phyloP scores from a whole-genome alignment of 768 basidiomycete genomes.

The Calocera cornea region DNA sequence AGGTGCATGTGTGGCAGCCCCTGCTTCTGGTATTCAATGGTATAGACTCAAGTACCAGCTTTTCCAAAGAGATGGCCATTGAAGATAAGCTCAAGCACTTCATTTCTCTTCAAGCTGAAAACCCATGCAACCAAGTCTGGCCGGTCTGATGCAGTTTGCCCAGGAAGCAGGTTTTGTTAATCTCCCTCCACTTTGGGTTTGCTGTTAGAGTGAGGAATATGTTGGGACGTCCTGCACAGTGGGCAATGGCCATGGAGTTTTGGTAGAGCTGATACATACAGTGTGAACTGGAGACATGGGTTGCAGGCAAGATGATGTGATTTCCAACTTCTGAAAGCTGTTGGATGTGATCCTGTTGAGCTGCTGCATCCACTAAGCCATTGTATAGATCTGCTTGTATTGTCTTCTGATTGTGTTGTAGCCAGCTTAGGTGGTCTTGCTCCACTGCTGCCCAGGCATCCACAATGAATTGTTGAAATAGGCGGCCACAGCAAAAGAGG shows the following conservation, averaged over 20 bases:
- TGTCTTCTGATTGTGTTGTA: too few relatives aligned
- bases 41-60: constrained; percentile 34
- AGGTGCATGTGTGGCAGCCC: constrained; percentile 44
- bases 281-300: constrained; percentile 9
- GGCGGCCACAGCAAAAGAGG: not conserved
- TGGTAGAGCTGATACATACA: constrained; percentile 15
- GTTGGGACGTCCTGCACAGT: constrained; percentile 10
- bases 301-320: constrained; percentile 12
- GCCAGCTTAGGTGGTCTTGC: not conserved
- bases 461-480: constrained; percentile 2
- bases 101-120: constrained; percentile 33
- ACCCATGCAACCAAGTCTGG: constrained; percentile 37
- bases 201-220: constrained; percentile 14
- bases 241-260: constrained; percentile 16
- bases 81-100: constrained; percentile 25
- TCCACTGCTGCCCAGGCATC: constrained; percentile 7
- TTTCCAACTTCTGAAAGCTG: too few relatives aligned
- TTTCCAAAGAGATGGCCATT: constrained; percentile 31
- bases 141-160: constrained; percentile 16
- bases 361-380: too few relatives aligned
- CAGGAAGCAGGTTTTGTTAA: constrained; percentile 8
- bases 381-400: too few relatives aligned
- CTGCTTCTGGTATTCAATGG: constrained; percentile 46
- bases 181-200: constrained; percentile 16
- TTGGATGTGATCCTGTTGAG: too few relatives aligned